A percentile compares a stretch with the other conserved stretches of the same genome.
These are phyloP conservation scores for Rhodocollybia butyracea DNA, from an alignment of 768 basidiomycete species.

Conservation along the genomic window DNA sequence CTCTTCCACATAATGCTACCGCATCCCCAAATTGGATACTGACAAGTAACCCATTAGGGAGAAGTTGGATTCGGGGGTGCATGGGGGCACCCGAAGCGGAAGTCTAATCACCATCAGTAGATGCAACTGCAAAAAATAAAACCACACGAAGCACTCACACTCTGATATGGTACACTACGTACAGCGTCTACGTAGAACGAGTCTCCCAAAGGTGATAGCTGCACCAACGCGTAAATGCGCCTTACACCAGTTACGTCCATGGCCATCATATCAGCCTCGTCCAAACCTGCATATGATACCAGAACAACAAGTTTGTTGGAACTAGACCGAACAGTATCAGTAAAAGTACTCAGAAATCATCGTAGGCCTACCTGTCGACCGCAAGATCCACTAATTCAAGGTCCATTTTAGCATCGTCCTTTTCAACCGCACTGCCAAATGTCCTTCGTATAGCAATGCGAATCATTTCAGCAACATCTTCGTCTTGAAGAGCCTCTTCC, in stretches of 20 bases:
- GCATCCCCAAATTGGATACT: conserved; percentile 76
- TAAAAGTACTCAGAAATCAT: conserved; percentile 1
- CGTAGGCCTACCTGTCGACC: conserved; percentile 46
- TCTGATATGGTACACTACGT: conserved; percentile 70
- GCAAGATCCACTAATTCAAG: conserved; percentile 73
- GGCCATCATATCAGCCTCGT: conserved; percentile 37
- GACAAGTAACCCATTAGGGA: conserved; percentile 56
- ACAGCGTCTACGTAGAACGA: conserved; percentile 46
- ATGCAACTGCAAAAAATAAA: neutral
- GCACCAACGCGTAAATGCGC: conserved; percentile 62
- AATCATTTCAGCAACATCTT: conserved; percentile 50
- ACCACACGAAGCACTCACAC: conserved; percentile 41
- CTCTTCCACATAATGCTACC: conserved; percentile 66
- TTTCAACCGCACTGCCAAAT: conserved; percentile 32
- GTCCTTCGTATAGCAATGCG: conserved; percentile 43
- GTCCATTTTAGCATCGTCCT: conserved; percentile 51
- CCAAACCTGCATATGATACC: conserved; percentile 62
- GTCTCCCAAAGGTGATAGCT: conserved; percentile 40
- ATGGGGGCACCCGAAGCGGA: conserved; percentile 65
- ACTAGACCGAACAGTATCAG: conserved; percentile 23
- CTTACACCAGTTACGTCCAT: conserved; percentile 45
- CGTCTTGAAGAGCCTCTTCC: conserved; percentile 61
- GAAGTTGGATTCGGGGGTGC: conserved; percentile 63
- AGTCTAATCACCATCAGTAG: conserved; percentile 38
- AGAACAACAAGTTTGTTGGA: conserved; percentile 56